Evolutionary conservation across 1,284 basidiomycete genomes (phyloP).

Genomic region (Naganishia sp.): DNA sequence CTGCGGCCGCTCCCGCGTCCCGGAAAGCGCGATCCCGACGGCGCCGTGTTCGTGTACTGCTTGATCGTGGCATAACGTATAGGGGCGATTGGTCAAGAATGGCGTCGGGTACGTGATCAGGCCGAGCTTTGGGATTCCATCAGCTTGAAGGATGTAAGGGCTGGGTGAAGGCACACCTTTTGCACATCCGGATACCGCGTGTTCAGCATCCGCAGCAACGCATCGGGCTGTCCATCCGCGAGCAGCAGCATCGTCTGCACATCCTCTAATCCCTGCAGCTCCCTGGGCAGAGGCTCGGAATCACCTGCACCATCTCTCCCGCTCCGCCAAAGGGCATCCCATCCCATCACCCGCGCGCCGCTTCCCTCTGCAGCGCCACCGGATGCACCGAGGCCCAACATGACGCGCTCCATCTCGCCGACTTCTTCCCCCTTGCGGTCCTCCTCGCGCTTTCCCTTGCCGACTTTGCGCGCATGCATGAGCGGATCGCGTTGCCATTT

Average conservation of each 20-base stretch:
- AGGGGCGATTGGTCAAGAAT: conserved; percentile 76
- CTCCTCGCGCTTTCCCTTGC: conserved; percentile 36
- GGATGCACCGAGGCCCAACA: conserved; percentile 22
- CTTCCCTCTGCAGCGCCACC: conserved; percentile 13
- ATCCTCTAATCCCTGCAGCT: conserved; percentile 9
- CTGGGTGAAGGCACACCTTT: conserved; percentile 56
- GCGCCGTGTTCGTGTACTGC: conserved; percentile 66
- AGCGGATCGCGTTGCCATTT: conserved; percentile 40
- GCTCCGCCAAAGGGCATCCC: conserved; percentile 27
- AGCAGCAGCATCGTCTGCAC: conserved; percentile 61
- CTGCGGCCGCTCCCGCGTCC: conserved; percentile 38
- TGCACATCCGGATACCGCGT: conserved; percentile 57
- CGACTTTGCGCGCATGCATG: conserved; percentile 19
- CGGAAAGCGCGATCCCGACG: conserved; percentile 66
- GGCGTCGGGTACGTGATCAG: conserved; percentile 76
- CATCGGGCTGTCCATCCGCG: conserved; percentile 65
- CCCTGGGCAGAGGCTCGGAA: background rate
- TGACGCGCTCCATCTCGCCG: conserved; percentile 40
- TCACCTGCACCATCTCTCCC: conserved; percentile 12
- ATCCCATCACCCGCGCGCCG: conserved; percentile 13
- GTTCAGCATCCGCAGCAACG: conserved; percentile 60
- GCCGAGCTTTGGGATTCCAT: conserved; percentile 60
- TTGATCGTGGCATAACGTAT: conserved; percentile 64
- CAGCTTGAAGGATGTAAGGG: background rate
- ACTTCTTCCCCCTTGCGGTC: conserved; percentile 42